Percentiles rank a stretch among this genome's conserved stretches.
phyloP scores from a whole-genome alignment of 352 stramenopile genomes.

The Phytophthora litchii region DNA sequence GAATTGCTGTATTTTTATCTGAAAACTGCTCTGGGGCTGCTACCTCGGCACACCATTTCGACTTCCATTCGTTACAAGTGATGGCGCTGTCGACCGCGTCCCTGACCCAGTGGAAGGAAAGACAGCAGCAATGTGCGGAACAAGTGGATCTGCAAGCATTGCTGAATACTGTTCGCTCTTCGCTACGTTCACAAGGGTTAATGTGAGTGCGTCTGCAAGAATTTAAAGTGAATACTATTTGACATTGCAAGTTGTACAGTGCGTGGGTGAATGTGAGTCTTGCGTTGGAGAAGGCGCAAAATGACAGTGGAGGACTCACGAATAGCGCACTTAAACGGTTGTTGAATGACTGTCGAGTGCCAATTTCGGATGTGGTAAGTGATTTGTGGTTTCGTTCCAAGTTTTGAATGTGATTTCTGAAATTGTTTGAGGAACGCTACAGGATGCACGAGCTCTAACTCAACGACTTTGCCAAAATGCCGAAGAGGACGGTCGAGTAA shows the following conservation, averaged over 20 bases:
- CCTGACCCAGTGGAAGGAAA: constrained; percentile 72
- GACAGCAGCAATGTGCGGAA: constrained; percentile 69
- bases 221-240: not conserved
- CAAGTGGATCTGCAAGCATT: constrained; percentile 61
- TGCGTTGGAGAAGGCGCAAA: constrained; percentile 52
- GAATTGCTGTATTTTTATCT: not conserved
- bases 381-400: not conserved
- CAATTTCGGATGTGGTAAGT: constrained; percentile 68
- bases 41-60: too few species aligned
- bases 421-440: not conserved
- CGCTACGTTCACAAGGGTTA: constrained; percentile 50
- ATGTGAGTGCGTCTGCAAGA: constrained; percentile 36
- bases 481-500: constrained; percentile 48
- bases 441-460: constrained; percentile 66
- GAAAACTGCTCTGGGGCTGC: too few species aligned
- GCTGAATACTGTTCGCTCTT: constrained; percentile 43
- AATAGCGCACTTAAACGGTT: constrained; percentile 64
- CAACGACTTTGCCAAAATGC: constrained; percentile 38
- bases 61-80: not conserved
- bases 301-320: constrained; percentile 46
- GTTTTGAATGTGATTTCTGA: not conserved
- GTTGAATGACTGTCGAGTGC: constrained; percentile 51
- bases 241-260: constrained; percentile 17
- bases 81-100: constrained; percentile 23
- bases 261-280: constrained; percentile 60